Evolutionary conservation across 129 eudicot species (phyloP), one percentile per base, ranked within the genome.

Genomic region (Artemisia argyi): DNA sequence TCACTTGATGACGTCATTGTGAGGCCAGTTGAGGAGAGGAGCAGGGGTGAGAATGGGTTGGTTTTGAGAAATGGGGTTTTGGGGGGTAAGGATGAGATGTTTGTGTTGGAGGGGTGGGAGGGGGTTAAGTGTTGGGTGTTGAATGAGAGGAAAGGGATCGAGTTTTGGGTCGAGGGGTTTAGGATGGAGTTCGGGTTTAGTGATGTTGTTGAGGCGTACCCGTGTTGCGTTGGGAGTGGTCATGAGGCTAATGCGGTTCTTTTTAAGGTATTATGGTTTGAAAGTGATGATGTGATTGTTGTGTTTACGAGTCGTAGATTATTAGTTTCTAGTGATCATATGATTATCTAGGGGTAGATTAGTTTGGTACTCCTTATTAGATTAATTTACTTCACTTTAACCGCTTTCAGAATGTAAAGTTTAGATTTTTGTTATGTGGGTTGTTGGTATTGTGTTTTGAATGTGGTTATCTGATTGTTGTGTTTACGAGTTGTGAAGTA

Each of bases 261-360:
- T 73, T 46, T 90, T 22, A 87, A 86, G 96, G 98, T 89, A 71
- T n/a, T n/a, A n/a, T n/a, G n/a, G n/a, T n/a, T n/a, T n/a, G n/a
- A n/a, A n/a, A n/a, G n/a, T n/a, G n/a, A n/a, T n/a, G n/a, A n/a
- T n/a, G n/a, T n/a, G n/a, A n/a, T n/a, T n/a, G n/a, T n/a, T n/a
- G n/a, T n/a, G n/a, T n/a, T n/a, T n/a, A n/a, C n/a, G n/a, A n/a
- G n/a, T n/a, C n/a, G n/a, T n/a, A n/a, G n/a, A n/a, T n/a, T n/a
- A n/a, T n/a, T n/a, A n/a, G n/a, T n/a, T n/a, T n/a, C n/a, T n/a
- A n/a, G n/a, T n/a, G n/a, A n/a, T n/a, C n/a, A n/a, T n/a, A n/a
- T n/a, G n/a, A n/a, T n/a, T n/a, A n/a, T n/a, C n/a, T n/a, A n/a
- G n/a, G n/a, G n/a, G n/a, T n/a, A n/a, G n/a, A n/a, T n/a, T n/a